A percentile compares a stretch with the other conserved stretches of the same genome.
phyloP scores from a whole-genome alignment of 2,329 filamentous ascomycete species.

The Hypomyces perniciosus region DNA sequence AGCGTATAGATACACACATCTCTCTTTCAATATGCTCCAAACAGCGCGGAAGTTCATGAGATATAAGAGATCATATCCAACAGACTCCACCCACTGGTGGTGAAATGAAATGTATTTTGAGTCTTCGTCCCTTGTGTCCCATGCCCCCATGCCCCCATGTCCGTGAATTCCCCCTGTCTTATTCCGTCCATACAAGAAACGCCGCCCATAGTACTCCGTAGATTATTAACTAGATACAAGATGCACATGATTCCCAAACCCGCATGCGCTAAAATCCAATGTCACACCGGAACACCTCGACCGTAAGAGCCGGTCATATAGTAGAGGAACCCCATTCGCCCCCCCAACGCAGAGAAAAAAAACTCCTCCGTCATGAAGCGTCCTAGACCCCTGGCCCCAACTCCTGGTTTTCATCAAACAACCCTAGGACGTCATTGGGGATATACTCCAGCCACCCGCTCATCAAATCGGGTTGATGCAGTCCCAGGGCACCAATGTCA shows the following conservation, averaged over 20 bases:
- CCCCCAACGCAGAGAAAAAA: not conserved
- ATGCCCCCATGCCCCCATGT: not conserved
- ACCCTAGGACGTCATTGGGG: constrained; percentile 57
- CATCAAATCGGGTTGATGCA: constrained; percentile 57
- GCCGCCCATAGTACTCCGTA: not conserved
- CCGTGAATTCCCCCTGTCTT: no score
- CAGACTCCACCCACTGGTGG: not conserved
- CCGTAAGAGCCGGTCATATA: not conserved
- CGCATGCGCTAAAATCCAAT: not conserved
- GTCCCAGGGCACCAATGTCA: constrained; percentile 61
- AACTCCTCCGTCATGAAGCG: not conserved
- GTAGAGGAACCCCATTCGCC: no score
- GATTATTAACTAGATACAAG: not conserved
- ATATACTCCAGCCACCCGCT: constrained; percentile 68
- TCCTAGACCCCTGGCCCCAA: constrained; percentile 18
- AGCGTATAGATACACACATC: not conserved
- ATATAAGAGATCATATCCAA: not conserved
- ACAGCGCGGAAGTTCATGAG: not conserved
- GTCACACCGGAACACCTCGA: not conserved
- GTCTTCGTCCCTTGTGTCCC: not conserved
- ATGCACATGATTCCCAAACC: not conserved
- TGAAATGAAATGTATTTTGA: not conserved
- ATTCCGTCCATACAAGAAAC: not conserved
- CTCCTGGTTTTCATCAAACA: constrained; percentile 39
- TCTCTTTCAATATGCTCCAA: not conserved